These are phyloP conservation scores for Backusella macrospora DNA, from an alignment of 192 early-diverging fungal species.

Conservation along the genomic window DNA sequence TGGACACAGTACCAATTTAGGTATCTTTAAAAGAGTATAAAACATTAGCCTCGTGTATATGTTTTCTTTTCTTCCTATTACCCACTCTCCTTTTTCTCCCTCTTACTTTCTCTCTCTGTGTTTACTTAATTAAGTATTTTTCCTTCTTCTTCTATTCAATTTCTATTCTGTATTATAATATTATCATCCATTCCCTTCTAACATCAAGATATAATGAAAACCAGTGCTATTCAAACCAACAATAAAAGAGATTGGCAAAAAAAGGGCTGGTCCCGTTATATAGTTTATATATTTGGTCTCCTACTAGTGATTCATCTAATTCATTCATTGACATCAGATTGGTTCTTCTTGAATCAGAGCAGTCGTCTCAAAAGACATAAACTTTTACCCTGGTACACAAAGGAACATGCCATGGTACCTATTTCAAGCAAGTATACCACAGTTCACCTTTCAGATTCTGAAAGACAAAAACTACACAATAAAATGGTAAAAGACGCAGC, in stretches of 20 bases:
- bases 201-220: neutral
- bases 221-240: neutral
- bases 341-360: neutral
- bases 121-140: no score
- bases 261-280: conserved; percentile 10
- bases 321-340: neutral
- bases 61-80: conserved; percentile 61
- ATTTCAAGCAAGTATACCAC: conserved; percentile 8
- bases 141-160: conserved; percentile 18
- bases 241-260: neutral
- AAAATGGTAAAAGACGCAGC: neutral
- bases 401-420: neutral
- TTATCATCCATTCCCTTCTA: neutral
- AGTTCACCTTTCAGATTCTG: neutral
- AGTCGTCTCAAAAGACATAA: neutral
- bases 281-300: conserved; percentile 16
- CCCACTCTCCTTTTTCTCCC: conserved; percentile 60
- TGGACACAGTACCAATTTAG: no score
- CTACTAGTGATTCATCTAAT: conserved; percentile 2
- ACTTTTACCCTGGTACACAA: conserved; percentile 13
- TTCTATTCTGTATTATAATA: conserved; percentile 22
- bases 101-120: neutral
- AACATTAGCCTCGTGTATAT: conserved; percentile 64
- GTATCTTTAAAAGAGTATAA: conserved; percentile 10
- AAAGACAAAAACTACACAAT: neutral